These are phyloP conservation scores for Aegilops longissima DNA, from an alignment of 176 grass and related monocot species.

Conservation along the genomic window DNA sequence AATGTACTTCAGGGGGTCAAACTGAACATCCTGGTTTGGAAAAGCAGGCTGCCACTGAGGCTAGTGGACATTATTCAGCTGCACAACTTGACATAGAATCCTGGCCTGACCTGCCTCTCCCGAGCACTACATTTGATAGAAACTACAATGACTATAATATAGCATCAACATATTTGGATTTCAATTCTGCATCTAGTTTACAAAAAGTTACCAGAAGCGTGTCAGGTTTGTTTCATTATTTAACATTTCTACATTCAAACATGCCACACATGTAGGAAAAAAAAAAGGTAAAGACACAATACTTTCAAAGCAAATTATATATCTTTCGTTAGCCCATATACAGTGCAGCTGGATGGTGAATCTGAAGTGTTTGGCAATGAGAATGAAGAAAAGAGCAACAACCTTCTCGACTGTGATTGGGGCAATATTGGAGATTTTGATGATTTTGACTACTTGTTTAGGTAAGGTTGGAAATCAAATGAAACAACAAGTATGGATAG, in stretches of 20 bases:
- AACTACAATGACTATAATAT: conserved; percentile 56
- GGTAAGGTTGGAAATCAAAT: conserved; percentile 41
- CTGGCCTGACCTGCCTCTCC: conserved; percentile 88
- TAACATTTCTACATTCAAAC: background rate
- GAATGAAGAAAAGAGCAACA: conserved; percentile 66
- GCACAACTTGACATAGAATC: conserved; percentile 62
- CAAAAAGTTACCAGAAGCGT: conserved; percentile 55
- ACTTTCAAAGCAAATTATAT: conserved; percentile 23
- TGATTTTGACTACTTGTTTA: conserved; percentile 90
- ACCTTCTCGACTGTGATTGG: conserved; percentile 81
- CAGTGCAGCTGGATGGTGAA: conserved; percentile 73
- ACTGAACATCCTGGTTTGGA: conserved; percentile 47
- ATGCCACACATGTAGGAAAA: background rate
- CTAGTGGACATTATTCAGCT: conserved; percentile 49
- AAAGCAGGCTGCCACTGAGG: conserved; percentile 50
- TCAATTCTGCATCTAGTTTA: conserved; percentile 47
- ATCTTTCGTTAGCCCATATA: conserved; percentile 39
- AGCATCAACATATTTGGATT: conserved; percentile 68
- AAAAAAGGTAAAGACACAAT: conserved; percentile 6
- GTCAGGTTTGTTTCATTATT: conserved; percentile 31
- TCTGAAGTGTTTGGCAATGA: conserved; percentile 51
- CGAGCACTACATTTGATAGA: conserved; percentile 59
- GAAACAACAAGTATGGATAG: conserved; percentile 4
- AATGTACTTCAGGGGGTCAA: conserved; percentile 44
- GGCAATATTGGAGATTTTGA: conserved; percentile 84